phyloP scores from a whole-genome alignment of 305 asterid genomes.

The Fraxinus nigra region DNA sequence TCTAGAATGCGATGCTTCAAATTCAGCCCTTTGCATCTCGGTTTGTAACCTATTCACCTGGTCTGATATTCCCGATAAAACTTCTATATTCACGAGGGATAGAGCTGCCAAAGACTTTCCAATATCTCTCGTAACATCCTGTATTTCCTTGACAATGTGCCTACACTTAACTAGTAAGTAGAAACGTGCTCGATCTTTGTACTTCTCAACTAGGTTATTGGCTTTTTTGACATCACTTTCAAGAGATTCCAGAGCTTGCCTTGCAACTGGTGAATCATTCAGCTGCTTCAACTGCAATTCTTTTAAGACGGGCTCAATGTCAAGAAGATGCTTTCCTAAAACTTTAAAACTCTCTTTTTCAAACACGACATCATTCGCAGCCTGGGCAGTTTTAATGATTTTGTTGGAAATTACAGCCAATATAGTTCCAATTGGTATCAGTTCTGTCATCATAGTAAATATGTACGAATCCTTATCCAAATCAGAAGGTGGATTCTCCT shows the following conservation, averaged over 20 bases:
- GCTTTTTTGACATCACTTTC: constrained; percentile 57
- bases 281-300: constrained; percentile 46
- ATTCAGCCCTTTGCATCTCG: constrained; percentile 66
- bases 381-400: constrained; percentile 50
- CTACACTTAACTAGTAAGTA: constrained; percentile 57
- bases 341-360: constrained; percentile 61
- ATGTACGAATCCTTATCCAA: constrained; percentile 5
- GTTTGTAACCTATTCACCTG: constrained; percentile 46
- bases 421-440: constrained; percentile 54
- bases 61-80: constrained; percentile 52
- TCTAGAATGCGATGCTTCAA: constrained; percentile 40
- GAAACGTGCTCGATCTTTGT: constrained; percentile 50
- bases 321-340: constrained; percentile 46
- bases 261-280: constrained; percentile 48
- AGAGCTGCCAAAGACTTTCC: constrained; percentile 49
- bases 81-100: constrained; percentile 46
- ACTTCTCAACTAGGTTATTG: constrained; percentile 48
- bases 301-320: constrained; percentile 48
- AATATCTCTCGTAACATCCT: constrained; percentile 57
- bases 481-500: neutral
- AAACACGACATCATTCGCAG: constrained; percentile 52
- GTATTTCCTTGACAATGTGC: constrained; percentile 59
- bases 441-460: constrained; percentile 33
- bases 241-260: constrained; percentile 56
- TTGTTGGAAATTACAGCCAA: constrained; percentile 47